Conservation (phyloP, 352 stramenopile species). For the Globisporangium canariense region DNA sequence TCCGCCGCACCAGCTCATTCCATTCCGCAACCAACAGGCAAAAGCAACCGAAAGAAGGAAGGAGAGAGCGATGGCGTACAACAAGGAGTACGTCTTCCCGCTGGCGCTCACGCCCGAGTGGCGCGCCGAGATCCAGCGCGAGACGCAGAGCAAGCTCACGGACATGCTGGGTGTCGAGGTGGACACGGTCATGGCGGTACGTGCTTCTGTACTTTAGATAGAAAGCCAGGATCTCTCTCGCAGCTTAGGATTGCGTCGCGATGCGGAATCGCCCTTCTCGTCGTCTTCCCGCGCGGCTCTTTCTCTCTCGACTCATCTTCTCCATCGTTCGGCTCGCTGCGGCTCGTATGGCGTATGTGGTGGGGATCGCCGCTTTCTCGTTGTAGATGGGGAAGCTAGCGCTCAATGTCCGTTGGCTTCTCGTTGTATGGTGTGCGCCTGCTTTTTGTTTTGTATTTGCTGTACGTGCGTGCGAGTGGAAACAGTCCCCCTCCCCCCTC, state of each 20-base stretch:
- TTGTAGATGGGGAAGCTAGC: not conserved
- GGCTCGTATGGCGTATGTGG: not conserved
- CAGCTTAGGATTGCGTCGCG: not conserved
- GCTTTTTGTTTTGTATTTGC: not conserved
- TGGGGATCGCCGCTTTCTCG: not conserved
- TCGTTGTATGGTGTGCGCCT: not conserved
- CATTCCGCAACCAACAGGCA: slow-evolving; percentile 9
- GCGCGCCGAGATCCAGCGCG: slow-evolving; percentile 53
- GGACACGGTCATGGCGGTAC: slow-evolving; percentile 86
- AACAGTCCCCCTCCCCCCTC: not conserved
- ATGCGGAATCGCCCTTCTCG: not conserved
- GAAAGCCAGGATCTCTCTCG: not conserved
- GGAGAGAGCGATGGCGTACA: slow-evolving; percentile 22
- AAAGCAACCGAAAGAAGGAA: not conserved
- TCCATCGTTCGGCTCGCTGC: slow-evolving; percentile 5
- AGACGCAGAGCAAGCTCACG: slow-evolving; percentile 51
- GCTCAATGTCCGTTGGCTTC: not conserved
- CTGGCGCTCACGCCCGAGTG: slow-evolving; percentile 48
- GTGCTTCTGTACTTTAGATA: not conserved
- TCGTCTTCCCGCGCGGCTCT: not conserved
- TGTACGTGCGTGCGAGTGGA: not conserved
- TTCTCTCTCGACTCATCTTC: not conserved
- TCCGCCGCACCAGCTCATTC: not conserved
- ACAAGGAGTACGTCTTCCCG: slow-evolving; percentile 60
- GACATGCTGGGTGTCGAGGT: slow-evolving; percentile 83